Evolutionary conservation across 768 basidiomycete genomes (phyloP).

Genomic region (Suillus clintonianus): DNA sequence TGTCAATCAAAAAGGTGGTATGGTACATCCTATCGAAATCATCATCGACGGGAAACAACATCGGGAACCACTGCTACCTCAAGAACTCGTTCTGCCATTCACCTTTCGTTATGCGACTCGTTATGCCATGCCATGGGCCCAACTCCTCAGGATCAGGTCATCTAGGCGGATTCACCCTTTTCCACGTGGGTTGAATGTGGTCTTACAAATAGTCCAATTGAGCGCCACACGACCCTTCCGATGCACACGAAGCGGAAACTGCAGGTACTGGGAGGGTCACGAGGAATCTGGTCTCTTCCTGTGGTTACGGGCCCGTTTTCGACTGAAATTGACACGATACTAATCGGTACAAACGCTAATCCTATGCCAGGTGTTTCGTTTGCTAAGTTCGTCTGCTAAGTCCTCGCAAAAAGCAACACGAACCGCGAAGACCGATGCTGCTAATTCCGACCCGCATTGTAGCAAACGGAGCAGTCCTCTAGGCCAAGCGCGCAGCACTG

Average conservation of each 20-base stretch:
- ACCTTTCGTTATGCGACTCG: conserved; percentile 69
- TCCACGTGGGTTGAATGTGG: conserved; percentile 56
- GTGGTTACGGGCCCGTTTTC: conserved; percentile 45
- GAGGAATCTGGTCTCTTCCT: conserved; percentile 83
- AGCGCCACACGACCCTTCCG: conserved; percentile 70
- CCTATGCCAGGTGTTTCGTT: conserved; percentile 75
- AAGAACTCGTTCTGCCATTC: conserved; percentile 60
- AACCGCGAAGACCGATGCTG: conserved; percentile 58
- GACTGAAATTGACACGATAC: conserved; percentile 67
- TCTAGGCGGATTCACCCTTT: conserved; percentile 80
- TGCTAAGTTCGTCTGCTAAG: conserved; percentile 33
- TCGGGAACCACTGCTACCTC: conserved; percentile 25
- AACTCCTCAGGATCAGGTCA: conserved; percentile 75
- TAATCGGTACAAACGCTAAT: conserved; percentile 85
- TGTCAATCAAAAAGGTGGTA: conserved; percentile 72
- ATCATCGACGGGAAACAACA: conserved; percentile 64
- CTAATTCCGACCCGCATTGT: conserved; percentile 67
- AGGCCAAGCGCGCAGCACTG: too few relatives aligned
- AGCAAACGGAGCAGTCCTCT: too few relatives aligned
- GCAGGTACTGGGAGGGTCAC: conserved; percentile 74
- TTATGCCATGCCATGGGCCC: conserved; percentile 78
- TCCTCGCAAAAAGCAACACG: conserved; percentile 63
- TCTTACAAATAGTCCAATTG: background rate
- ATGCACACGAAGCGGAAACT: conserved; percentile 73
- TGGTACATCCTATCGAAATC: conserved; percentile 75